Conservation (phyloP, 352 stramenopile species). For the Phytophthora vignae region DNA sequence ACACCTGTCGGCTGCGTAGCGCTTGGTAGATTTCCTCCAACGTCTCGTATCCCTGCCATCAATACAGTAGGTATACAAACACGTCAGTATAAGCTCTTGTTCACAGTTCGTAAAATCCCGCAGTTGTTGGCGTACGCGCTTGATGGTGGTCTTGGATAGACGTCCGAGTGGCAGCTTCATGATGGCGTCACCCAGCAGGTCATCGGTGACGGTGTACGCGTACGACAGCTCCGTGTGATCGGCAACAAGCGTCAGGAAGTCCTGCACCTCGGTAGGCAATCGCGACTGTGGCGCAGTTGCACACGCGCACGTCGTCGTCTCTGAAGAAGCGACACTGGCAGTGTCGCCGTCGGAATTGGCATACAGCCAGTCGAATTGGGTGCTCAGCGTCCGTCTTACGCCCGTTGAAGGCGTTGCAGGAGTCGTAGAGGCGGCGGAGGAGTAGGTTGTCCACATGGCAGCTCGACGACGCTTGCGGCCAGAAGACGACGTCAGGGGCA, state of each 20-base stretch:
- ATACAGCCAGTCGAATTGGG: constrained; percentile 43
- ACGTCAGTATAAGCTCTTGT: constrained; percentile 5
- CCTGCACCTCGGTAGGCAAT: constrained; percentile 56
- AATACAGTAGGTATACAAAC: neutral
- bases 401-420: constrained; percentile 20
- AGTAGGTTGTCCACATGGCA: constrained; percentile 35
- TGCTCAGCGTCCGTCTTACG: constrained; percentile 28
- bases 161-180: constrained; percentile 63
- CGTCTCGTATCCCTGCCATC: constrained; percentile 62
- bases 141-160: constrained; percentile 66
- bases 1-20: constrained; percentile 49
- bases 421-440: constrained; percentile 14
- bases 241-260: constrained; percentile 57
- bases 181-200: constrained; percentile 46
- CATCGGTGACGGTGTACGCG: constrained; percentile 44
- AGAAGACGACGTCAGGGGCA: constrained; percentile 27
- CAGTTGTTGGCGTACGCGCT: constrained; percentile 47
- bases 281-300: constrained; percentile 43
- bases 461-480: constrained; percentile 42
- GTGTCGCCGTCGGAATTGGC: constrained; percentile 30
- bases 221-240: constrained; percentile 54
- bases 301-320: constrained; percentile 28
- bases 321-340: constrained; percentile 9
- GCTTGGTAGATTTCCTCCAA: constrained; percentile 69
- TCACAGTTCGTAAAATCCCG: constrained; percentile 1